Evolutionary conservation across 352 stramenopile genomes (phyloP), one percentile per base, ranked within the genome.

Genomic region (Pythium aristosporum): DNA sequence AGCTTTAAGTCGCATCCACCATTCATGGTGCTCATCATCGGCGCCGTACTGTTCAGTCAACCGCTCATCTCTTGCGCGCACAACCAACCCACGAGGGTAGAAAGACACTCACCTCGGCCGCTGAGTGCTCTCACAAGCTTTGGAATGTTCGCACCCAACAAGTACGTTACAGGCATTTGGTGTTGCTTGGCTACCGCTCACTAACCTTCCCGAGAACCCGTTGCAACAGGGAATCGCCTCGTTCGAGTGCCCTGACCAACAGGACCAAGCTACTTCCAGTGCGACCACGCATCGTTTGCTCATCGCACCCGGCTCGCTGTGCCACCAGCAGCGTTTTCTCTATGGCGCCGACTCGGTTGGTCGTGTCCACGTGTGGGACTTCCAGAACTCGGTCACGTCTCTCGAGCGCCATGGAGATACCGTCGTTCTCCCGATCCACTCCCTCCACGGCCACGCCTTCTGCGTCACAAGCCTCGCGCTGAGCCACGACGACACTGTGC

Each of bases 401-500:
- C 36, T 61, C 20, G 10, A 42, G 1, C 44, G 37, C 34, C 39
- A 54, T 18, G 28, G 20, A 5, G 56, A 65, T n/a, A 2, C 20
- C 4, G 23, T 61, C 36, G 43, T 56, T 10, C 43, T 48, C 7
- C 57, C 64, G 3, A 49, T 21, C 42, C 57, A 66, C 44, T 20
- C 34, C 7, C 37, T 70, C 50, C 34, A 16, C 5, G 51, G 57
- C 11, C 57, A 70, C 46, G 53, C 23, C 1, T 66, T 63, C 51
- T 66, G 63, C 39, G 64, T 66, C 55, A 70, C 50, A 15, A 61
- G 50, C 44, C 32, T 70, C 37, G 44, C 57, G 15, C 34, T 70
- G 6, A 70, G 64, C 28, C 13, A 52, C 13, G 64, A 70, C 13
- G 46, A 62, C 43, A 63, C 57, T 3, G 44, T 66, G 23, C 57